Conservation (phyloP, 768 basidiomycete species). For the Chalciporus sphaerocephalus region DNA sequence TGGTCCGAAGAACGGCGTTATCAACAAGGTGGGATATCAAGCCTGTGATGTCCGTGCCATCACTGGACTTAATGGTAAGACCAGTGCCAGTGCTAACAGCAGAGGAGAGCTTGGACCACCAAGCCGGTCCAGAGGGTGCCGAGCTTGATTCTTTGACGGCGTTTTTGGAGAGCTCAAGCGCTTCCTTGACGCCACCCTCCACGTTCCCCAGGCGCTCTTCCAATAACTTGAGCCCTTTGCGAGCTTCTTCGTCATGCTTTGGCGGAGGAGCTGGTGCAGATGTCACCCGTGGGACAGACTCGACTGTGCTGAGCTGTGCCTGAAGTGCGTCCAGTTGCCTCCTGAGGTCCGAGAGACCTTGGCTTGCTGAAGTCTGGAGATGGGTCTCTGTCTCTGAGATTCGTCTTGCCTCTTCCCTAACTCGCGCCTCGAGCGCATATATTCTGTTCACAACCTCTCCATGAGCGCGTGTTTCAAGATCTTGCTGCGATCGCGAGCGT, state of each 20-base stretch:
- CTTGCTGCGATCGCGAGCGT: slow-evolving; percentile 45
- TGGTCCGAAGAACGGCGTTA: slow-evolving; percentile 59
- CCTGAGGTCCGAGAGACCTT: slow-evolving; percentile 46
- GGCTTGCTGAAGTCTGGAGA: slow-evolving; percentile 40
- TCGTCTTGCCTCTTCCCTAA: slow-evolving; percentile 44
- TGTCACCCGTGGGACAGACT: slow-evolving; percentile 20
- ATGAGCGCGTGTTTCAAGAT: slow-evolving; percentile 48
- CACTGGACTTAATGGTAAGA: slow-evolving; percentile 64
- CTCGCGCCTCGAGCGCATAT: slow-evolving; percentile 50
- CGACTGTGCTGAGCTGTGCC: slow-evolving; percentile 35
- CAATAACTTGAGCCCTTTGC: slow-evolving; percentile 47
- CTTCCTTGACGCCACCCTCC: slow-evolving; percentile 66
- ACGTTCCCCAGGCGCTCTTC: slow-evolving; percentile 60
- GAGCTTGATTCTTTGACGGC: slow-evolving; percentile 35
- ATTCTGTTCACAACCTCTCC: slow-evolving; percentile 53
- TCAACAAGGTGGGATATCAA: slow-evolving; percentile 77
- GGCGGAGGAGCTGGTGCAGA: slow-evolving; percentile 9
- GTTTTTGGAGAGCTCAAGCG: slow-evolving; percentile 60
- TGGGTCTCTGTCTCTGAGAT: slow-evolving; percentile 52
- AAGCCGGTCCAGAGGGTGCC: slow-evolving; percentile 43
- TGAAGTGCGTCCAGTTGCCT: slow-evolving; percentile 55
- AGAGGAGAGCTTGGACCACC: slow-evolving; percentile 67
- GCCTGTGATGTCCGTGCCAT: slow-evolving; percentile 68
- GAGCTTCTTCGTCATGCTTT: slow-evolving; percentile 53
- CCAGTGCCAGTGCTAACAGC: slow-evolving; percentile 41